A percentile compares a stretch with the other conserved stretches of the same genome.
phyloP scores from a whole-genome alignment of 805 yeast species.

The Lipomyces mesembrius region DNA sequence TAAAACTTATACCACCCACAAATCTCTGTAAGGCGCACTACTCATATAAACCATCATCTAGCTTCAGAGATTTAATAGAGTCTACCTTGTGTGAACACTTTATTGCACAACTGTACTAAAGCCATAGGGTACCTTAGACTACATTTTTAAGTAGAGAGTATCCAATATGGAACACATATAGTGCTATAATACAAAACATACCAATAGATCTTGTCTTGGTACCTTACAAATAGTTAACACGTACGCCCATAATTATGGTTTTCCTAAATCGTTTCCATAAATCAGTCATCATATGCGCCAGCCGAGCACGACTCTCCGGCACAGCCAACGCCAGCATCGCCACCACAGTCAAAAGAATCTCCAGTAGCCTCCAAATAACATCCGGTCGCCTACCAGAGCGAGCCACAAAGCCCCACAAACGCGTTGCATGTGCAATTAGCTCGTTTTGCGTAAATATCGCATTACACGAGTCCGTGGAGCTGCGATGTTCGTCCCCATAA shows the following conservation, averaged over 20 bases:
- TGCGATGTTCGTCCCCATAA: not conserved
- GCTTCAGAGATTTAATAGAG: no score
- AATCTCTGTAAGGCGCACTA: no score
- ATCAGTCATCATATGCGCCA: slow-evolving; percentile 1
- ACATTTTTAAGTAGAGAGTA: not conserved
- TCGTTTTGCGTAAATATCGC: not conserved
- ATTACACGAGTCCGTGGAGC: not conserved
- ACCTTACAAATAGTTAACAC: slow-evolving; percentile 22
- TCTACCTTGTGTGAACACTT: no score
- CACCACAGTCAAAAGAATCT: slow-evolving; percentile 14
- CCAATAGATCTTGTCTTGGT: not conserved
- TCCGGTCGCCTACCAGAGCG: slow-evolving; percentile 9
- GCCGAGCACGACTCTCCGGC: slow-evolving; percentile 21
- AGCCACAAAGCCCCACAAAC: slow-evolving; percentile 1
- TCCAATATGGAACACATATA: not conserved
- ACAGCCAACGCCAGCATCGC: slow-evolving; percentile 19
- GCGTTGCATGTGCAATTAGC: not conserved
- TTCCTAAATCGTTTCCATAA: slow-evolving; percentile 7
- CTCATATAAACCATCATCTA: no score
- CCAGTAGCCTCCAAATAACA: slow-evolving; percentile 16
- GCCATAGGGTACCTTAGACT: no score
- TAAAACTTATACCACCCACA: no score
- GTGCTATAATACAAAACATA: not conserved
- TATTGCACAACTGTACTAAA: no score
- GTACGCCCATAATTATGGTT: slow-evolving; percentile 24